Base-by-base conservation (phyloP, 1,284 basidiomycete species). In the Leucoagaricus sp. region DNA sequence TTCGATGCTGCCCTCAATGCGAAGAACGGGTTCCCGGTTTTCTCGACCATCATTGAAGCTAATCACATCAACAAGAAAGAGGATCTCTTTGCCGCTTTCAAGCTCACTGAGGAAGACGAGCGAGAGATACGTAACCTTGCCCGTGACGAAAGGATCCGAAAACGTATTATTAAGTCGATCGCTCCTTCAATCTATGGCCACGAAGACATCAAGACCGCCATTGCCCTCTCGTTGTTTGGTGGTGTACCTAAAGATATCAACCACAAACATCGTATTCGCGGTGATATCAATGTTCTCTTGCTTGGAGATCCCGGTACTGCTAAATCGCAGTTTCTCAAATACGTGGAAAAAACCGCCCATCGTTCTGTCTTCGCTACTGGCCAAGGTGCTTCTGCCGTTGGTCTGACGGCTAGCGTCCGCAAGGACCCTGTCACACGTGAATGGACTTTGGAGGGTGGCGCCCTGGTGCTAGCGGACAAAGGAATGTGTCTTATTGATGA, bases 401-500 rank as follows among this genome's bases (percentile, higher is more conserved):
- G 96, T 91, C 82, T 99, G 57, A 99, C 96, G 0, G 97, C 96
- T 7, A 96, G 94, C 61, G 96, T 99, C 21, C 88, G 97, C 59
- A 98, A 97, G 73, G 96, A 99, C 69, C 94, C 97, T 0, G 84
- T 99, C 57, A 99, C 97, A 1, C 84, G 89, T 49, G 97, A 99
- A 75, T 99, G 97, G 97, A 98, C 96, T 2, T 82, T 99, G 33
- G 97, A 99, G 72, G 97, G 97, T 15, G 97, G 96, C 15, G 96
- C 96, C 3, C 80, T 99, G 9, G 97, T 99, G 38, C 81, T 99
- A 23, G 97, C 96, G 0, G 96, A 99, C 77, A 98, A 98, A 77
- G 96, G 96, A n/a, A 93, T 92, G 34, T 99, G 97, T 67, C 79
- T 99, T 31, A 99, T 99, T 64, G 96, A 99, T 75, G 97, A 99